Evolutionary conservation across 768 basidiomycete genomes (phyloP).

Genomic region (Leucocoprinus birnbaumii): DNA sequence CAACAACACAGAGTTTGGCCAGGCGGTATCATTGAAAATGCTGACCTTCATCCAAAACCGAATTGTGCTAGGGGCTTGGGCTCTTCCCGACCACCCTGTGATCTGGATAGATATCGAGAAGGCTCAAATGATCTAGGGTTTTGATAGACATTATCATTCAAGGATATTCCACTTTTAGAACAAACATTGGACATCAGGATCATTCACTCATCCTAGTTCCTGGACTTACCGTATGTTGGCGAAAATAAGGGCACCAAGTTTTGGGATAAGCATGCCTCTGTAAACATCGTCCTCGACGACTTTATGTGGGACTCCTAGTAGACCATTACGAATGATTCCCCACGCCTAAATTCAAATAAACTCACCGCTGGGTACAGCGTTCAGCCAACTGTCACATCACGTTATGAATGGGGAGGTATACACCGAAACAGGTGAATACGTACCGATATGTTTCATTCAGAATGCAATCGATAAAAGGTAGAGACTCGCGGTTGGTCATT

Average conservation of each 20-base stretch:
- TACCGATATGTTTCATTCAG: constrained; percentile 24
- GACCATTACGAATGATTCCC: not conserved
- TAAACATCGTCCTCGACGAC: constrained; percentile 66
- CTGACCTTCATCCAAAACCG: not conserved
- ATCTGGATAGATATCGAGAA: not conserved
- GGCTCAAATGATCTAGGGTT: not conserved
- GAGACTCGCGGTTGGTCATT: constrained; percentile 22
- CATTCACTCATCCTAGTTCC: not conserved
- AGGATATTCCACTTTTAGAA: not conserved
- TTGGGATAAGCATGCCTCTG: constrained; percentile 52
- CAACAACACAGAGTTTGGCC: too few relatives aligned
- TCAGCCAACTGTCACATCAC: not conserved
- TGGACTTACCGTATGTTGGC: constrained; percentile 54
- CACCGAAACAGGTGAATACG: not conserved
- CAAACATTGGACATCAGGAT: not conserved
- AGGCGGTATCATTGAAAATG: not conserved
- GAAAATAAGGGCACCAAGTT: constrained; percentile 60
- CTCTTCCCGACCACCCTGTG: not conserved
- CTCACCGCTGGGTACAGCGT: not conserved
- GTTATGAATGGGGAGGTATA: not conserved
- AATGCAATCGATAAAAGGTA: constrained; percentile 35
- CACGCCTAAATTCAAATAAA: not conserved
- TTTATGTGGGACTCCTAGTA: constrained; percentile 58
- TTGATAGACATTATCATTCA: not conserved
- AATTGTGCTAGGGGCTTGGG: not conserved